Conservation (phyloP, 768 basidiomycete species). For the Lactarius hatsudake region DNA sequence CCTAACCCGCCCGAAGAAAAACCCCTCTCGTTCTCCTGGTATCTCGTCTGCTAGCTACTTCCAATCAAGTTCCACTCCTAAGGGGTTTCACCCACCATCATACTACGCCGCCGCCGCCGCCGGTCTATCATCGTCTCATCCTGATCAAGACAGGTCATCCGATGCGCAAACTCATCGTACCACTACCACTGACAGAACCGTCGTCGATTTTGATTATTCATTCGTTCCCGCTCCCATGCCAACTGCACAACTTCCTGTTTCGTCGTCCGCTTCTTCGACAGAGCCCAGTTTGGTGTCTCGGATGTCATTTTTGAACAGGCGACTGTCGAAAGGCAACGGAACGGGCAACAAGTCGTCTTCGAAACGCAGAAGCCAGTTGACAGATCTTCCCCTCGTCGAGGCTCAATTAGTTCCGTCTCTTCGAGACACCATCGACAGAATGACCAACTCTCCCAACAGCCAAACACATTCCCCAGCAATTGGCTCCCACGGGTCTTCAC, state of each 20-base stretch:
- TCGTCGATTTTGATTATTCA: conserved; percentile 1
- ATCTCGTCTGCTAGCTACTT: conserved; percentile 24
- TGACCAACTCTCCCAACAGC: conserved; percentile 46
- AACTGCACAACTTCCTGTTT: conserved; percentile 22
- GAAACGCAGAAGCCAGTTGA: conserved; percentile 42
- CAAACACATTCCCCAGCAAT: conserved; percentile 10
- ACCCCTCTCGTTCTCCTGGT: conserved; percentile 24
- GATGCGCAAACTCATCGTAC: neutral
- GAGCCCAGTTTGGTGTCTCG: conserved; percentile 24
- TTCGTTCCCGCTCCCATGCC: conserved; percentile 13
- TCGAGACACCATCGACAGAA: conserved; percentile 68
- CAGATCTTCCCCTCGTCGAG: conserved; percentile 59
- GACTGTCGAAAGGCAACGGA: conserved; percentile 15
- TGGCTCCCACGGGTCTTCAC: neutral
- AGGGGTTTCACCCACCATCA: conserved; percentile 36
- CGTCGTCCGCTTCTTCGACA: conserved; percentile 24
- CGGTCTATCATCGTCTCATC: conserved; percentile 25
- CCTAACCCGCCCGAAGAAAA: conserved; percentile 25
- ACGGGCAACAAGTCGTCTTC: conserved; percentile 12
- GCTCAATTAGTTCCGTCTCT: conserved; percentile 65
- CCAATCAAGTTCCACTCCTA: conserved; percentile 24
- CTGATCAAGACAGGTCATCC: conserved; percentile 11
- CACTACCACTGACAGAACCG: neutral
- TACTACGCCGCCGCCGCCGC: conserved; percentile 40
- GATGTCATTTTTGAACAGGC: conserved; percentile 24